A percentile compares a stretch with the other conserved stretches of the same genome.
These are phyloP conservation scores for Termitomyces heimii DNA, from an alignment of 768 basidiomycete genomes.

Conservation along the genomic window DNA sequence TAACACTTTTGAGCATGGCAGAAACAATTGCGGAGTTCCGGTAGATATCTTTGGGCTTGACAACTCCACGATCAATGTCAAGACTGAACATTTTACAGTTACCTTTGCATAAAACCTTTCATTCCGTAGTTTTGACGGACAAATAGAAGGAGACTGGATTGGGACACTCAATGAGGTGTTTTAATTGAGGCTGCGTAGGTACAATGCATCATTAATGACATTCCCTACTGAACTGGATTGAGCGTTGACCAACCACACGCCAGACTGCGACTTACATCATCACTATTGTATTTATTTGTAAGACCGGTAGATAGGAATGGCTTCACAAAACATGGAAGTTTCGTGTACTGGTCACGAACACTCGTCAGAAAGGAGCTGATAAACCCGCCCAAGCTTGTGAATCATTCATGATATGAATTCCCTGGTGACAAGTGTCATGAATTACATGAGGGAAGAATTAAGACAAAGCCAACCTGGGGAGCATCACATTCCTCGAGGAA, in stretches of 20 bases:
- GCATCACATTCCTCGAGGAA: constrained; percentile 74
- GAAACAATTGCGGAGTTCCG: constrained; percentile 55
- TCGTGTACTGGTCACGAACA: constrained; percentile 65
- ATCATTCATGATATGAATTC: constrained; percentile 64
- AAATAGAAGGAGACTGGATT: constrained; percentile 36
- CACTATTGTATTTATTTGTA: constrained; percentile 19
- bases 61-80: neutral
- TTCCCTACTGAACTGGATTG: constrained; percentile 26
- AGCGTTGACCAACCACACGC: constrained; percentile 4
- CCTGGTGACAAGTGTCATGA: constrained; percentile 31
- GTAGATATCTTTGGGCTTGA: constrained; percentile 32
- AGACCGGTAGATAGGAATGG: constrained; percentile 46
- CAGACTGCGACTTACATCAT: constrained; percentile 35
- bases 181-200: constrained; percentile 44
- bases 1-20: constrained; percentile 50
- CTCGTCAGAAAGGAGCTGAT: constrained; percentile 48
- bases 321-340: constrained; percentile 52
- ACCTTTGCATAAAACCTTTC: too few species aligned
- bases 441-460: neutral
- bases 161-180: constrained; percentile 46
- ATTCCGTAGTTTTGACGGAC: constrained; percentile 30
- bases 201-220: constrained; percentile 59
- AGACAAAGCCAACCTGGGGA: constrained; percentile 49
- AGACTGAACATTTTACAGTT: neutral
- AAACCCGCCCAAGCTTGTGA: constrained; percentile 61